Evolutionary conservation across 1,139 yeast species (phyloP).

Genomic region (Yamadazyma dendronema): DNA sequence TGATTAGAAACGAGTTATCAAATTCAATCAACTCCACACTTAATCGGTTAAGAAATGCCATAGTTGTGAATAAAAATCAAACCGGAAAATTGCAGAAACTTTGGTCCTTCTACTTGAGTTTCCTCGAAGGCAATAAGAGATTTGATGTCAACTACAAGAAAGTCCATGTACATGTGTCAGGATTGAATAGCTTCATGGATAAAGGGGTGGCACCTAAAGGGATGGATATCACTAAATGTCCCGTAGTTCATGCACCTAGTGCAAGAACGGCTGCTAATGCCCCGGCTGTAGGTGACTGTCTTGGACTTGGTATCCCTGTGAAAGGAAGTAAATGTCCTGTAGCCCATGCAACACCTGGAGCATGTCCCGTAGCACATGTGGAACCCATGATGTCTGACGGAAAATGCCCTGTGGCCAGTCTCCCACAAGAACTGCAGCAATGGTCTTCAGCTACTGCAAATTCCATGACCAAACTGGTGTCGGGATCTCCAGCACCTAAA

Average conservation of each 20-base stretch:
- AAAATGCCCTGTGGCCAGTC: slow-evolving; percentile 2
- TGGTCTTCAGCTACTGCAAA: no score
- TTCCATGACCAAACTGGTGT: no score
- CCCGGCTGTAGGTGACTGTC: no score
- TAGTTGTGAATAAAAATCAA: slow-evolving; percentile 21
- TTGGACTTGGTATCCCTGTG: no score
- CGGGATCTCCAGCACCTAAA: no score
- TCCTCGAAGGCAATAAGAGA: slow-evolving; percentile 30
- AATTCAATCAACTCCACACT: slow-evolving; percentile 15
- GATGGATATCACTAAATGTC: slow-evolving; percentile 16
- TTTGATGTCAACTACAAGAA: slow-evolving; percentile 33
- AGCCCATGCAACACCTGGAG: not conserved
- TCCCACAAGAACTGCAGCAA: not conserved
- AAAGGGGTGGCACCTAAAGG: not conserved
- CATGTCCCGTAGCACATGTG: not conserved
- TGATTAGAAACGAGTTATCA: slow-evolving; percentile 20
- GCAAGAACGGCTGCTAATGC: no score
- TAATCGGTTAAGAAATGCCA: slow-evolving; percentile 19
- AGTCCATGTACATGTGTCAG: slow-evolving; percentile 36
- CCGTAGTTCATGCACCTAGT: slow-evolving; percentile 16
- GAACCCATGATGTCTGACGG: not conserved
- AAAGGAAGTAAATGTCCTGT: slow-evolving; percentile 2
- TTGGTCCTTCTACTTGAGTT: slow-evolving; percentile 44
- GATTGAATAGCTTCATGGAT: slow-evolving; percentile 18
- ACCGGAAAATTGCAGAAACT: slow-evolving; percentile 30